Evolutionary conservation across 2,329 filamentous ascomycete genomes (phyloP).

Genomic region (Colletotrichum scovillei): DNA sequence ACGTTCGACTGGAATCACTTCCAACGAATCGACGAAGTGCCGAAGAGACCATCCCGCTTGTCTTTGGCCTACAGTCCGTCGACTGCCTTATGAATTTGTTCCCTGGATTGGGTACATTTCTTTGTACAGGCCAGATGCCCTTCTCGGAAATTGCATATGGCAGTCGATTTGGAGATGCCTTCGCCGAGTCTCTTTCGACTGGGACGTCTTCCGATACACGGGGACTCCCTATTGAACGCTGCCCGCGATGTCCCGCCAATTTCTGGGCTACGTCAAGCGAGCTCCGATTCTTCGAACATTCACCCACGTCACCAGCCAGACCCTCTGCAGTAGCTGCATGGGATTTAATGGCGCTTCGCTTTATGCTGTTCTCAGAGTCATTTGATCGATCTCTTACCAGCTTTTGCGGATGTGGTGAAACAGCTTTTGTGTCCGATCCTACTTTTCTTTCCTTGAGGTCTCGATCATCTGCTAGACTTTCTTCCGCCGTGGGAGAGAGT

Average conservation of each 20-base stretch:
- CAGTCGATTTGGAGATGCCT: not conserved
- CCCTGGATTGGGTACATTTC: not conserved
- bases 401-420: not conserved
- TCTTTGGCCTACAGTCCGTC: not conserved
- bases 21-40: constrained; percentile 22
- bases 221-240: constrained; percentile 13
- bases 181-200: constrained; percentile 45
- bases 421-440: not conserved
- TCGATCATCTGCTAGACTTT: constrained; percentile 36
- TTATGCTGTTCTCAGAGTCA: not conserved
- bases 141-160: not conserved
- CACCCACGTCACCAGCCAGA: not conserved
- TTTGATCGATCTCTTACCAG: not conserved
- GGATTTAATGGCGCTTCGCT: not conserved
- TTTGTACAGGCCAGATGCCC: not conserved
- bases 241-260: not conserved
- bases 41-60: not conserved
- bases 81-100: not conserved
- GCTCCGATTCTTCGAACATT: not conserved
- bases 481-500: constrained; percentile 46
- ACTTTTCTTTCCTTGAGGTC: not conserved
- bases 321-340: not conserved
- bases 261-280: not conserved
- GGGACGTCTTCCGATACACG: constrained; percentile 39
- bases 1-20: not conserved